Percentiles rank a stretch among this genome's conserved stretches.
These are phyloP conservation scores for Ganoderma multipileum DNA, from an alignment of 1,284 basidiomycete genomes.

Conservation along the genomic window DNA sequence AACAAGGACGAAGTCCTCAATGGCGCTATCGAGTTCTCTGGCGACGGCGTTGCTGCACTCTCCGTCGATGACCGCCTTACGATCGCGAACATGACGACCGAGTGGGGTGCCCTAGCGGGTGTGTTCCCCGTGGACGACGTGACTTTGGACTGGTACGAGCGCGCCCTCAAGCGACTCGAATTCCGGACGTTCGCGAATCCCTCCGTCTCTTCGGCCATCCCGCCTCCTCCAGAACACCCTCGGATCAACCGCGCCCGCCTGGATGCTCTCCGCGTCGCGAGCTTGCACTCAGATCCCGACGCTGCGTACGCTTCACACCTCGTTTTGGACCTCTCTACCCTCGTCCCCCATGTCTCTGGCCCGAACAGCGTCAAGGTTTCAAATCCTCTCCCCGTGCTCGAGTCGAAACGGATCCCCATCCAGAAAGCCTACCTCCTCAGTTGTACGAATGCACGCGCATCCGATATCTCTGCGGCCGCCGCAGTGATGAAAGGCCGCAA, in stretches of 20 bases:
- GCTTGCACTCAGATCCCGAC: slow-evolving; percentile 76
- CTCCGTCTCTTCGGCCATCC: slow-evolving; percentile 56
- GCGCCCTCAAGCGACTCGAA: slow-evolving; percentile 80
- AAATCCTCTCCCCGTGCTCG: slow-evolving; percentile 86
- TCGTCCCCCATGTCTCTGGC: slow-evolving; percentile 95
- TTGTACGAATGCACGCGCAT: slow-evolving; percentile 97
- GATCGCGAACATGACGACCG: slow-evolving; percentile 98
- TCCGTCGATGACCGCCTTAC: slow-evolving; percentile 93
- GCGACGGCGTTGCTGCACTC: slow-evolving; percentile 86
- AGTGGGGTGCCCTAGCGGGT: slow-evolving; percentile 97
- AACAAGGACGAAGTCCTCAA: slow-evolving; percentile 98
- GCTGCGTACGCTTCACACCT: slow-evolving; percentile 92
- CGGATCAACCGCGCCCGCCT: slow-evolving; percentile 85
- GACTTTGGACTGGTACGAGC: slow-evolving; percentile 89
- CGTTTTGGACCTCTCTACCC: slow-evolving; percentile 90
- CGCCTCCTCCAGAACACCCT: slow-evolving; percentile 83
- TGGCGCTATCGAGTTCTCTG: slow-evolving; percentile 97
- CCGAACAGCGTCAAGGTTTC: slow-evolving; percentile 98
- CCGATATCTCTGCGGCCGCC: slow-evolving; percentile 93
- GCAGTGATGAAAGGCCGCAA: slow-evolving; percentile 86
- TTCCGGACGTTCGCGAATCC: slow-evolving; percentile 76
- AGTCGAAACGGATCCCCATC: slow-evolving; percentile 80
- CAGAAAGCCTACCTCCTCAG: slow-evolving; percentile 99
- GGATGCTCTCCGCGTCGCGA: slow-evolving; percentile 63
- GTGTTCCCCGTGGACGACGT: slow-evolving; percentile 94